Evolutionary conservation across 2,329 filamentous ascomycete genomes (phyloP), one percentile per base, ranked within the genome.

Genomic region (Bipolaris victoriae): DNA sequence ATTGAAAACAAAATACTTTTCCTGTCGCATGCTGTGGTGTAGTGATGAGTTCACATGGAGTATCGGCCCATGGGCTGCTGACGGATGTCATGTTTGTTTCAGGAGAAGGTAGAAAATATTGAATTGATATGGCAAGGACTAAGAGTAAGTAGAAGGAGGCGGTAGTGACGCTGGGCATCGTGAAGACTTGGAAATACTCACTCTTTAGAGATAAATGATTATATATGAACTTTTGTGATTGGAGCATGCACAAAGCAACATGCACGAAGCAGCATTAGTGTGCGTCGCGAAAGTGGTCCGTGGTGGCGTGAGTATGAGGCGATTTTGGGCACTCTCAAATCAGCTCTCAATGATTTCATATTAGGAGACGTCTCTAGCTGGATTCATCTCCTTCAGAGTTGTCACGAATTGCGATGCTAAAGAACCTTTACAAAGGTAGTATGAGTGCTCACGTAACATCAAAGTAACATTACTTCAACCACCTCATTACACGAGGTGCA

Each of bases 21-120:
- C 73, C 71, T 7, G 70, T 74, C 24, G 52, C 64, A 61, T 66
- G 72, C 36, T 70, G 65, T 16, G 73, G 71, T 11, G 72, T 76
- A 16, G 31, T 50, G 1, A 76, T 56, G 26, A 76, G 49, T 22
- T 64, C 52, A 40, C 62, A 69, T 1, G 74, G 74, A 3, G 61
- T 57, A 45, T 76, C 70, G 9, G 71, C 71, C 74, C 74, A 76
- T 7, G 57, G 62, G 39, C 65, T 66, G 3, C 39, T 57, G 2
- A 52, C 26, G 3, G 58, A 41, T 33, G 47, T 24, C 53, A 53
- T 55, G 9, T 11, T 31, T n/a, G 46, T 7, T 18, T 16, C 5
- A n/a, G 51, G 18, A 16, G 55, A 48, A 33, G 57, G 35, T 39
- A 50, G 44, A 26, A 59, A 45, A 13, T 50, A 49, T n/a, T 55